Base-by-base conservation (phyloP, 78 protist species). In the Dictyostelium brefeldianum region DNA sequence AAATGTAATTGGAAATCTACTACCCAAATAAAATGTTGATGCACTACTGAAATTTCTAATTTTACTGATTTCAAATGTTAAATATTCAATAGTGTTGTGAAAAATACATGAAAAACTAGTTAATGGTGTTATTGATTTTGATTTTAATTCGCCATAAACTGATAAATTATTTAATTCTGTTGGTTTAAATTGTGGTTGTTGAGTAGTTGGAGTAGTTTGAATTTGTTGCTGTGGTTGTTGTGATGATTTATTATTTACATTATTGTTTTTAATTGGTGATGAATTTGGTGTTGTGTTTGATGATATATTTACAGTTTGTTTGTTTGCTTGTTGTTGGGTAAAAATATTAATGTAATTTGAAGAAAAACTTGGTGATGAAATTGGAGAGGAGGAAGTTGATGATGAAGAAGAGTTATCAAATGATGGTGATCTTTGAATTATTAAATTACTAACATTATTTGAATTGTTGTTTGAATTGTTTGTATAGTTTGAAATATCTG, bases 1-100 rank as follows among this genome's bases (percentile, higher is more conserved):
- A 48, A n/a, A 46, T 22, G 80, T 87, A 36, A 87, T 87, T 74
- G 92, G 92, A 62, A 87, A 87, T 17, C 92, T 75, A 25, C 78
- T 77, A 5, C 92, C 92, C 54, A 87, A 36, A 22, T 87, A 87
- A 77, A 57, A 80, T 5, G 92, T 87, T 15, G 78, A 48, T 1
- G 65, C 36, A 9, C 70, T n/a, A 48, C 27, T 57, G 17, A 31
- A 71, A 22, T 87, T 56, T 46, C 92, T 79, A 12, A 77, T 80
- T 29, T 87, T 59, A 1, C 79, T 48, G 27, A 87, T 87, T 11
- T 70, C 81, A 56, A 59, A 53, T n/a, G 84, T 59, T 25, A 87
- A 29, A 46, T 47, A 46, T 11, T 27, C 41, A 9, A 87, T 27
- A 4, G 70, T 69, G 25, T 70, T 70, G 14, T 47, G 46, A 27